Evolutionary conservation across 495 filamentous ascomycete genomes (phyloP), one percentile per base, ranked within the genome.

Genomic region (Xylaria curta): DNA sequence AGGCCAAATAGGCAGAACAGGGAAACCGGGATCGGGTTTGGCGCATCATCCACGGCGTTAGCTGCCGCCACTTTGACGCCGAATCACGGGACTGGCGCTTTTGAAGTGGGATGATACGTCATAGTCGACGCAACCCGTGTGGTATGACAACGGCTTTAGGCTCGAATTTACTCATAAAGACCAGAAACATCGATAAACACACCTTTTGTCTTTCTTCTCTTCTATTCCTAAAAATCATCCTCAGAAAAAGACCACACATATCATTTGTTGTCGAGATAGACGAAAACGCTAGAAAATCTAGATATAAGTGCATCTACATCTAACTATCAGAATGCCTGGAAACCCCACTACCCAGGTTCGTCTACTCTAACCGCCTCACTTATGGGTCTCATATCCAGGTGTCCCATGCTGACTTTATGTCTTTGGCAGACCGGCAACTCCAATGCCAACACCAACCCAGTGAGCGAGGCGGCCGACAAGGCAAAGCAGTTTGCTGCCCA

Each of bases 401-500:
- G 40, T 49, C 17, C n/a, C 19, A 26, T 62, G 36, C 46, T 5
- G 13, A 47, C 24, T 64, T 47, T 70, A 49, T 59, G 7, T 10
- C 26, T 54, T n/a, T 49, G 65, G 26, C 49, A 79, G 74, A 79
- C 75, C 65, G 80, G 79, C 64, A 79, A 76, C 70, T 73, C 74
- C 65, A 66, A 82, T 71, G 71, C 68, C 61, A 66, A 71, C 71
- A 76, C 75, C 6, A 80, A 82, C 38, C 72, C 78, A 10, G 69
- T 71, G 61, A 76, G 70, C 73, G 76, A 81, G 54, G 80, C 79
- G 51, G 79, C 78, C 56, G 72, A 73, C 28, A 66, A 74, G 46
- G 74, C 73, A 21, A 75, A 80, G 63, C 74, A 76, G 10, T 84
- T 88, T 74, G 76, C 78, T 62, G 79, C 83, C 24, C 83, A 85